Percentiles rank a stretch among this genome's conserved stretches.
These are phyloP conservation scores for Picochlorum costavermella DNA, from an alignment of 139 green algal genomes.

Conservation along the genomic window DNA sequence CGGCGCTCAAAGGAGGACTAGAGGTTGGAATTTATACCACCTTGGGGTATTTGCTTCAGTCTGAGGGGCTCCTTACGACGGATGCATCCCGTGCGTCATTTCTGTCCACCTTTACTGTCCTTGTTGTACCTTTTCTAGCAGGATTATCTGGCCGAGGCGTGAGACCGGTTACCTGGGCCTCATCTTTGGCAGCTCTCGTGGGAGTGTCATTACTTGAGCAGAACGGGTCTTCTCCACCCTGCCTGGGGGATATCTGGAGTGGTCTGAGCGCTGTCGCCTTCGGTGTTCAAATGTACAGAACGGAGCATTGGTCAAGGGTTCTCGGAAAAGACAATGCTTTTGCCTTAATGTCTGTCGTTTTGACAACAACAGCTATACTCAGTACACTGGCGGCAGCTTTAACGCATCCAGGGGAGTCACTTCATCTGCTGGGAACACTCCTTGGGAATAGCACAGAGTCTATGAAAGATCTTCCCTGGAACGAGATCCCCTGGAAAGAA, in stretches of 20 bases:
- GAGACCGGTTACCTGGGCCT: constrained; percentile 46
- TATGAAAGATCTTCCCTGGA: not conserved
- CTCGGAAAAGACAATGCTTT: constrained; percentile 26
- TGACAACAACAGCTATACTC: constrained; percentile 30
- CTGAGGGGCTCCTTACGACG: constrained; percentile 47
- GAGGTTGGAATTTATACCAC: constrained; percentile 37
- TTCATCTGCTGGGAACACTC: not conserved
- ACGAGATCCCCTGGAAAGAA: constrained; percentile 26
- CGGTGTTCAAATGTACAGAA: constrained; percentile 57
- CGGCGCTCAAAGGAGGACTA: constrained; percentile 18
- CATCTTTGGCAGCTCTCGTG: constrained; percentile 41
- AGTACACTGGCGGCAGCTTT: constrained; percentile 6
- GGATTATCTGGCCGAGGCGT: constrained; percentile 52
- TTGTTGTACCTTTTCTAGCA: constrained; percentile 68
- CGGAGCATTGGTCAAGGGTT: constrained; percentile 31
- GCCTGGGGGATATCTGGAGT: constrained; percentile 54
- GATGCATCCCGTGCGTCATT: constrained; percentile 63
- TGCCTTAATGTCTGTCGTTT: constrained; percentile 37
- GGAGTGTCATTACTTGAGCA: constrained; percentile 63
- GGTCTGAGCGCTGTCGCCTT: constrained; percentile 64
- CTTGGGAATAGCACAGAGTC: not conserved
- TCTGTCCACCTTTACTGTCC: constrained; percentile 73
- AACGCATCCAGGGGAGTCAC: constrained; percentile 10
- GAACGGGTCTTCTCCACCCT: constrained; percentile 21
- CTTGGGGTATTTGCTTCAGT: constrained; percentile 47